These are phyloP conservation scores for Pseudognaphalium luteoalbum DNA, from an alignment of 129 eudicot species.

Conservation along the genomic window DNA sequence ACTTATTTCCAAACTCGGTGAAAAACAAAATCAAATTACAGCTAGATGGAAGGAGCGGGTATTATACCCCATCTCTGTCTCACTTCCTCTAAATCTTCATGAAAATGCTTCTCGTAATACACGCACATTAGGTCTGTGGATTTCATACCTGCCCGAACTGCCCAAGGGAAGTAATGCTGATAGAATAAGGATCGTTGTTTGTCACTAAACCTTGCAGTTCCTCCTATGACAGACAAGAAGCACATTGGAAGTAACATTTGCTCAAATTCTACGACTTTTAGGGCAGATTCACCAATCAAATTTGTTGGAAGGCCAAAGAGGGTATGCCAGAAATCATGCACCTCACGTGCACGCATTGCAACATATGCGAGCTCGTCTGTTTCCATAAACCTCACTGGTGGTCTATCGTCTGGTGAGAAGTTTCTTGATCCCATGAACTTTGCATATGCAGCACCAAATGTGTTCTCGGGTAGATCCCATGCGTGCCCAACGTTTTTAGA, in stretches of 20 bases:
- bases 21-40: neutral
- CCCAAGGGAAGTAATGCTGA: conserved; percentile 81
- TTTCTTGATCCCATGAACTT: conserved; percentile 94
- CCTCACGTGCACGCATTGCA: conserved; percentile 92
- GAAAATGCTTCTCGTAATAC: conserved; percentile 64
- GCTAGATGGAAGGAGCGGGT: conserved; percentile 48
- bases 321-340: conserved; percentile 97
- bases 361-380: conserved; percentile 88
- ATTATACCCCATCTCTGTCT: conserved; percentile 67
- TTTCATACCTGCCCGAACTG: conserved; percentile 58
- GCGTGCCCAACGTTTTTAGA: conserved; percentile 75
- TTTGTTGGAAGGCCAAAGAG: conserved; percentile 87
- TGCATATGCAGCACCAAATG: conserved; percentile 96
- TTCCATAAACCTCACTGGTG: conserved; percentile 95
- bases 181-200: conserved; percentile 68
- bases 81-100: conserved; percentile 67
- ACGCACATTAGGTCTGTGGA: conserved; percentile 66
- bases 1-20: conserved; percentile 10
- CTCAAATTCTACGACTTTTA: conserved; percentile 89
- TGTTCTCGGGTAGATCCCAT: conserved; percentile 84
- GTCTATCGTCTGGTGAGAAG: conserved; percentile 92
- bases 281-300: conserved; percentile 81
- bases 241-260: conserved; percentile 96
- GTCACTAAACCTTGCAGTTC: conserved; percentile 71
- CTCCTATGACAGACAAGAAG: conserved; percentile 80